A percentile compares a stretch with the other conserved stretches of the same genome.
Evolutionary conservation across 495 filamentous ascomycete genomes (phyloP).

Genomic region (Cenococcum geophilum): DNA sequence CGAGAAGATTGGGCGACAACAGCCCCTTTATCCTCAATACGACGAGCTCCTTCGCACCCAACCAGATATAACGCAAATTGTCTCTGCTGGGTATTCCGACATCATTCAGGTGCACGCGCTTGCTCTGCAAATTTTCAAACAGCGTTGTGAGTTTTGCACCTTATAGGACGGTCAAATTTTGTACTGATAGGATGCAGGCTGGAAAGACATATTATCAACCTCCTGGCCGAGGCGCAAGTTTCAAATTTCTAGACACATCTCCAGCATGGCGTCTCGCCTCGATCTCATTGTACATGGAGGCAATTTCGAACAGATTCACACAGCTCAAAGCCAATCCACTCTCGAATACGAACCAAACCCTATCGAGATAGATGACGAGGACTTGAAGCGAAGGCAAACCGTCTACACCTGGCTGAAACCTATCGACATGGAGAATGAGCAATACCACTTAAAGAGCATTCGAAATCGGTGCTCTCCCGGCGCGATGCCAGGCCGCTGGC

Average conservation of each 20-base stretch:
- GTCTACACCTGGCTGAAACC: constrained; percentile 8
- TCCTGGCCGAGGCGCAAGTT: background rate
- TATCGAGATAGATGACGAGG: background rate
- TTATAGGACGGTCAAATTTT: background rate
- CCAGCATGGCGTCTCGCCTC: background rate
- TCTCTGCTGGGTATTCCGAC: background rate
- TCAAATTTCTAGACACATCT: background rate
- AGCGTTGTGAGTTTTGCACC: background rate
- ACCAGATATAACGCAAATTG: background rate
- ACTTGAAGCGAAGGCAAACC: background rate
- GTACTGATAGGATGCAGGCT: background rate
- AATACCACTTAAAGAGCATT: background rate
- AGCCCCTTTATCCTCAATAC: background rate
- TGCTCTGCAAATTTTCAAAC: background rate
- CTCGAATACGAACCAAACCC: background rate
- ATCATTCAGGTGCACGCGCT: background rate
- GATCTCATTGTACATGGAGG: background rate
- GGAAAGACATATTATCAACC: background rate
- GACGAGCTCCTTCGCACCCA: background rate
- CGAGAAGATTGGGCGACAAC: background rate
- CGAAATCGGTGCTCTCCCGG: background rate
- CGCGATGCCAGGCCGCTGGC: constrained; percentile 11
- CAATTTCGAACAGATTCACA: background rate
- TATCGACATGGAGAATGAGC: constrained; percentile 1
- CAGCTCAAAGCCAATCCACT: background rate